phyloP scores from a whole-genome alignment of 805 yeast genomes.

The Sungouiozyma ichnusensis region DNA sequence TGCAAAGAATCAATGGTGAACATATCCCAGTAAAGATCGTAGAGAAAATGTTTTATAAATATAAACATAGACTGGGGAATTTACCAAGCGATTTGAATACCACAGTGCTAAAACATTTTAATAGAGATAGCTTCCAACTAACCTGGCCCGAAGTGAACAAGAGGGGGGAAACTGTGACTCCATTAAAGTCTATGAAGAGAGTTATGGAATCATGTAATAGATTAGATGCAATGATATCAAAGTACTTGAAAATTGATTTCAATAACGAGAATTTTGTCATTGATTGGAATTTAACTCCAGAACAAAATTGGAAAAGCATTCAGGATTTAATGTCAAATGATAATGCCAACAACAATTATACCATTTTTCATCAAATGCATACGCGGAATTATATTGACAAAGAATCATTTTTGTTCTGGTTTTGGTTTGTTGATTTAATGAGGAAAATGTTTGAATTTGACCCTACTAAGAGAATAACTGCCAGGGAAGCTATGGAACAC shows the following conservation, averaged over 20 bases:
- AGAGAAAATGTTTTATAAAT: constrained; percentile 27
- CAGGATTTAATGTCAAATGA: background rate
- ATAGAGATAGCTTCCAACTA: constrained; percentile 13
- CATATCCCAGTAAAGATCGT: constrained; percentile 33
- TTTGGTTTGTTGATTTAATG: constrained; percentile 61
- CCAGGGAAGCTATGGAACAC: constrained; percentile 65
- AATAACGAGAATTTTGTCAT: constrained; percentile 19
- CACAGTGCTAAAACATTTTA: constrained; percentile 26
- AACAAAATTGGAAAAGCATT: constrained; percentile 21
- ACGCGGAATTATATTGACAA: constrained; percentile 27
- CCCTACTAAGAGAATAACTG: constrained; percentile 63
- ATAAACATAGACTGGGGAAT: constrained; percentile 23
- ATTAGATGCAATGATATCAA: constrained; percentile 22
- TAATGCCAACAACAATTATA: background rate
- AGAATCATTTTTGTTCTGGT: constrained; percentile 75
- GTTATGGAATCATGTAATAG: constrained; percentile 23
- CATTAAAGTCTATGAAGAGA: constrained; percentile 23
- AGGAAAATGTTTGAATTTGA: constrained; percentile 58
- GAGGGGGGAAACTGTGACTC: constrained; percentile 20
- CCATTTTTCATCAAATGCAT: constrained; percentile 8
- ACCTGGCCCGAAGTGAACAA: constrained; percentile 26
- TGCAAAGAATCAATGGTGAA: constrained; percentile 65
- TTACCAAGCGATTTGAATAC: constrained; percentile 24
- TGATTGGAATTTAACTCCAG: constrained; percentile 24
- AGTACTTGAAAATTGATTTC: constrained; percentile 21